A percentile compares a stretch with the other conserved stretches of the same genome.
phyloP scores from a whole-genome alignment of 2,329 filamentous ascomycete species.

The Exophiala phaeomuriformis region DNA sequence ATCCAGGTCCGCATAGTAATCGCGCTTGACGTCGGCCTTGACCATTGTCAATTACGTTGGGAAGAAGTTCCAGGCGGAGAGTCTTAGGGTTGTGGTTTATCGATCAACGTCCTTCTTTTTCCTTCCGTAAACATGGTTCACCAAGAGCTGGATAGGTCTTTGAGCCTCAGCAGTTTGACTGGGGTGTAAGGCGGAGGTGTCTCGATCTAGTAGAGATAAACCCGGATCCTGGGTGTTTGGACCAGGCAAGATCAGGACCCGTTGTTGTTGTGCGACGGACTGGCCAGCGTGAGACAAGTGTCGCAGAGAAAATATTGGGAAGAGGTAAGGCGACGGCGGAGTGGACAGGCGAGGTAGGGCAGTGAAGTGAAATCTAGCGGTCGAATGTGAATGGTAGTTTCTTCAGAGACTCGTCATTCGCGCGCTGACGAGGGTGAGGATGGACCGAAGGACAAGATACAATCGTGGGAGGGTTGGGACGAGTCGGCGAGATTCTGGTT shows the following conservation, averaged over 20 bases:
- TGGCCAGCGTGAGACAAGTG: constrained; percentile 1
- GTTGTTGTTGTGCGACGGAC: not conserved
- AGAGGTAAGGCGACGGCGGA: not conserved
- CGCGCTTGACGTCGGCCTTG: constrained; percentile 59
- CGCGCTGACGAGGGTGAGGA: constrained; percentile 1
- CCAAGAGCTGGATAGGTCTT: not conserved
- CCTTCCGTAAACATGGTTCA: constrained; percentile 20
- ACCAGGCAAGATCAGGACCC: constrained; percentile 1
- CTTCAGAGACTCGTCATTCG: constrained; percentile 3
- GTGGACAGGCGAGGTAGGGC: constrained; percentile 2
- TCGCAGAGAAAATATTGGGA: not conserved
- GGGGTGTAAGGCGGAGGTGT: constrained; percentile 6
- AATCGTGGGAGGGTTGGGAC: constrained; percentile 1
- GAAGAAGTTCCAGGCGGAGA: not conserved
- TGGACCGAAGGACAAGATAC: not conserved
- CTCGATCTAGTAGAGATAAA: not conserved
- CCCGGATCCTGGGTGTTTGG: not conserved
- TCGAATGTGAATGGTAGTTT: not conserved
- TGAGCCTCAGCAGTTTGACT: not conserved
- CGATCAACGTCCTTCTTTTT: constrained; percentile 19
- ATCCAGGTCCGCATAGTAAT: constrained; percentile 82
- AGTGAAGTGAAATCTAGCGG: not conserved
- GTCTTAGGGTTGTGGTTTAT: constrained; percentile 7
- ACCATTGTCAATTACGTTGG: constrained; percentile 47
- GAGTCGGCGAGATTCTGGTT: constrained; percentile 3